phyloP scores from a whole-genome alignment of 441 rosid species.

The Euphorbia celastroides region DNA sequence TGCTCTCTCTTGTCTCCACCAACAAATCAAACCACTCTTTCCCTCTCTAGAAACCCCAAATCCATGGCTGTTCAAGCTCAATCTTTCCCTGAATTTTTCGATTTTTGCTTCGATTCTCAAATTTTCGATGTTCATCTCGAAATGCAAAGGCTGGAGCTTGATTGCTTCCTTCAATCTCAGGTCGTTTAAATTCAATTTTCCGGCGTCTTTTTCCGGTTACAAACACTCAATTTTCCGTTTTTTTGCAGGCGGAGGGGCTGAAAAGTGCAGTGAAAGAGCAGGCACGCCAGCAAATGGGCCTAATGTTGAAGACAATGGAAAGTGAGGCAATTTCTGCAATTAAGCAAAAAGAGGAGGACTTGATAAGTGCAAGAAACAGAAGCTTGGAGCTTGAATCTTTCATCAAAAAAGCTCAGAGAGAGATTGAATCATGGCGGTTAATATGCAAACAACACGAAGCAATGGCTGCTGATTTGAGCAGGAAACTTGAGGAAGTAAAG shows the following conservation, averaged over 20 bases:
- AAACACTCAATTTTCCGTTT: neutral
- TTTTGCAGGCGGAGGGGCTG: constrained; percentile 35
- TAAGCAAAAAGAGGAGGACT: constrained; percentile 40
- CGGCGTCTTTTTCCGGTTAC: too few species aligned
- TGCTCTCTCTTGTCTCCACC: constrained; percentile 22
- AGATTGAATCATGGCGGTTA: constrained; percentile 34
- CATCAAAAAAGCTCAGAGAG: constrained; percentile 31
- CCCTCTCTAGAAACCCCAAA: too few species aligned
- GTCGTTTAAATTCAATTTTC: constrained; percentile 13
- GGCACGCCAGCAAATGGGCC: constrained; percentile 26
- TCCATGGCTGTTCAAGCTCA: constrained; percentile 45
- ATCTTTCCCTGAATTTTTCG: constrained; percentile 28
- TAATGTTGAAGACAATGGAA: constrained; percentile 28
- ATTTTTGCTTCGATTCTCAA: constrained; percentile 19
- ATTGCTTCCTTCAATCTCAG: constrained; percentile 41
- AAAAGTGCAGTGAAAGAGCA: constrained; percentile 33
- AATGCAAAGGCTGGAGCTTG: constrained; percentile 41
- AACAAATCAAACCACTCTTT: too few species aligned
- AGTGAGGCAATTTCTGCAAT: constrained; percentile 26
- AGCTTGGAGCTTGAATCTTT: constrained; percentile 38
- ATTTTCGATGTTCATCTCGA: constrained; percentile 30
- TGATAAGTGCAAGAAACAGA: constrained; percentile 33
- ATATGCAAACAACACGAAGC: constrained; percentile 37
- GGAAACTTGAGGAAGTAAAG: constrained; percentile 30
- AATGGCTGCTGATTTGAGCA: constrained; percentile 30